These are phyloP conservation scores for Scleromitrula shiraiana DNA, from an alignment of 2,329 filamentous ascomycete genomes.

Conservation along the genomic window DNA sequence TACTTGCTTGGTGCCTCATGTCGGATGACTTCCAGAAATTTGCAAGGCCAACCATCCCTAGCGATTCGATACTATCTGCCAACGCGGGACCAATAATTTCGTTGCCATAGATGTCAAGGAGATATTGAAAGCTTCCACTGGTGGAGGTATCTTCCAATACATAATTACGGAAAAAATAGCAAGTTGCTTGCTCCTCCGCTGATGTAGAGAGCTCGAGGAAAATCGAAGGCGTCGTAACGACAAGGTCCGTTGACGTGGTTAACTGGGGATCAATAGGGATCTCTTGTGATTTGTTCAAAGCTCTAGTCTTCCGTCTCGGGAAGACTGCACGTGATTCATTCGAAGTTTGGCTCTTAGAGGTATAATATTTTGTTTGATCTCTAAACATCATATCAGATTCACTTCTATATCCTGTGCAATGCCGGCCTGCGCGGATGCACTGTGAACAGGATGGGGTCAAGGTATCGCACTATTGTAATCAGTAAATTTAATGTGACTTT, in stretches of 20 bases:
- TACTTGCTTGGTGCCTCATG: conserved; percentile 11
- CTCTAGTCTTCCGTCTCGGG: not conserved
- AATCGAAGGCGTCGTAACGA: no score
- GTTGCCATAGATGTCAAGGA: conserved; percentile 27
- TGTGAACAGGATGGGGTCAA: conserved; percentile 44
- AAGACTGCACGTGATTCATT: not conserved
- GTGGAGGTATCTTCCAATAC: conserved; percentile 13
- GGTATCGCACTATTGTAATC: conserved; percentile 43
- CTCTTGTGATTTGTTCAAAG: not conserved
- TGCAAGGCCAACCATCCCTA: conserved; percentile 21
- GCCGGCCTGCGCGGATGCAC: conserved; percentile 43
- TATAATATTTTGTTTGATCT: conserved; percentile 38
- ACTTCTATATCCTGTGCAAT: conserved; percentile 48
- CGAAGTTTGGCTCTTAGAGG: conserved; percentile 10
- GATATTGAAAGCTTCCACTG: conserved; percentile 20
- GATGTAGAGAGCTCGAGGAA: conserved; percentile 5
- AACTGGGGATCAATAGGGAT: not conserved
- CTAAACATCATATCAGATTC: conserved; percentile 50
- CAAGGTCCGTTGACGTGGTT: no score
- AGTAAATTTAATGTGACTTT: not conserved
- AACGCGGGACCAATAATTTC: conserved; percentile 37
- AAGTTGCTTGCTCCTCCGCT: conserved; percentile 20
- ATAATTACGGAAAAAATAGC: conserved; percentile 26
- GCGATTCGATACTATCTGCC: conserved; percentile 16
- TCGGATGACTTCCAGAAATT: conserved; percentile 19